Evolutionary conservation across 768 basidiomycete species (phyloP), one percentile per base, ranked within the genome.

Genomic region (Artomyces pyxidatus): DNA sequence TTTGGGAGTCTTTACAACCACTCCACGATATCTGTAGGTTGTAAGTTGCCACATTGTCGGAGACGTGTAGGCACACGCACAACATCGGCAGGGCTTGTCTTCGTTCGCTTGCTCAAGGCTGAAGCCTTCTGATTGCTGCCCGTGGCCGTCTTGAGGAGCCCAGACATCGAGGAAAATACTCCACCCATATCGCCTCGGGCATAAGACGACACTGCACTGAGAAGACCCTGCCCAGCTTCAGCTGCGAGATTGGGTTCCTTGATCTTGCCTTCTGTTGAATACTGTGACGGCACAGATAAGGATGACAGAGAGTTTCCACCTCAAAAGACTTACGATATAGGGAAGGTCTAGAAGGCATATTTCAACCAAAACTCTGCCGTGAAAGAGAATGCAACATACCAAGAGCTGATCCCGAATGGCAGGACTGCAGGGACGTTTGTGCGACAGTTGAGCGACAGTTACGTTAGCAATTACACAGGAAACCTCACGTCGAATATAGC

Each of bases 211-310:
- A 88, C 78, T 1, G 90, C 88, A 21, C 78, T 76, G n/a, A 95
- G 63, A 4, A 96, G 69, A 7, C 89, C 90, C 61, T 88, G 80
- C 0, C 92, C 93, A 4, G 94, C 93, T 61, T 89, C 92, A 8
- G 83, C 76, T 10, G 83, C 81, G 14, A 92, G 68, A 61, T 96
- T 94, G 28, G 94, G 92, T 62, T 96, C 92, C 65, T 97, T 96
- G 62, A 97, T 69, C 61, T 89, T 92, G 42, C 93, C 93, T 68
- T 97, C 91, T 6, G 92, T 95, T 19, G 91, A 91, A 68, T 97
- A 97, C 81, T 88, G 47, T 14, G 37, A 19, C 10, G 37, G 37
- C 28, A 2, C 21, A 16, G 37, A 25, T 37, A 37, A 19, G 12
- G 10, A n/a, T 22, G 12, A 49, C 3, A 25, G 9, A 8, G 46